These are phyloP conservation scores for Malassezia dermatis DNA, from an alignment of 1,284 basidiomycete species.

Conservation along the genomic window DNA sequence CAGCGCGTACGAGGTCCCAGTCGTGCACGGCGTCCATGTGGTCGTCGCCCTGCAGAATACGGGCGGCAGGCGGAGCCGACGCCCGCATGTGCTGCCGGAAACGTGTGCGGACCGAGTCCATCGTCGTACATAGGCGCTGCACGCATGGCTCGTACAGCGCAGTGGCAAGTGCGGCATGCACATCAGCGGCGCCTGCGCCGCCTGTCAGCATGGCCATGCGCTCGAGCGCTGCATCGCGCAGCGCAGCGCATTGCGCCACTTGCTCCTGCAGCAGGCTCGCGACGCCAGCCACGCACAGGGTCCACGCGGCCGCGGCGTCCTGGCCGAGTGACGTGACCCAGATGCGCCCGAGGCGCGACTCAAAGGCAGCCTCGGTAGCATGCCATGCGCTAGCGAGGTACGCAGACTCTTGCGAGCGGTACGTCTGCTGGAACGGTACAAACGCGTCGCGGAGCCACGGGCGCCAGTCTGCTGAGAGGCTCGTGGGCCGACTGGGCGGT, in stretches of 20 bases:
- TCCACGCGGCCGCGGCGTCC: slow-evolving; percentile 2
- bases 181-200: not conserved
- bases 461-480: not conserved
- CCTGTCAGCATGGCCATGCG: slow-evolving; percentile 1
- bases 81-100: not conserved
- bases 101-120: slow-evolving; percentile 4
- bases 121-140: not conserved
- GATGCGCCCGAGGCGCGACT: slow-evolving; percentile 8
- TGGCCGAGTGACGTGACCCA: slow-evolving; percentile 1
- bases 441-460: not conserved
- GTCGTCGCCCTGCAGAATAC: not conserved
- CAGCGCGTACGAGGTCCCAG: slow-evolving; percentile 14
- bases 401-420: not conserved
- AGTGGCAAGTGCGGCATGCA: not conserved
- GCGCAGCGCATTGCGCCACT: not conserved
- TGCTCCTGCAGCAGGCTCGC: slow-evolving; percentile 2
- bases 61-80: not conserved
- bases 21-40: slow-evolving; percentile 12
- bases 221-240: not conserved
- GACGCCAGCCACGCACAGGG: not conserved
- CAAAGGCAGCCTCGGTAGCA: not conserved
- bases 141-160: not conserved
- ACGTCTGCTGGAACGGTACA: not conserved
- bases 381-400: not conserved
- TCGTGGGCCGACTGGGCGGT: not conserved